Conservation (phyloP, 192 early-diverging fungal genomes). For the Thoreauomyces humboldtii region DNA sequence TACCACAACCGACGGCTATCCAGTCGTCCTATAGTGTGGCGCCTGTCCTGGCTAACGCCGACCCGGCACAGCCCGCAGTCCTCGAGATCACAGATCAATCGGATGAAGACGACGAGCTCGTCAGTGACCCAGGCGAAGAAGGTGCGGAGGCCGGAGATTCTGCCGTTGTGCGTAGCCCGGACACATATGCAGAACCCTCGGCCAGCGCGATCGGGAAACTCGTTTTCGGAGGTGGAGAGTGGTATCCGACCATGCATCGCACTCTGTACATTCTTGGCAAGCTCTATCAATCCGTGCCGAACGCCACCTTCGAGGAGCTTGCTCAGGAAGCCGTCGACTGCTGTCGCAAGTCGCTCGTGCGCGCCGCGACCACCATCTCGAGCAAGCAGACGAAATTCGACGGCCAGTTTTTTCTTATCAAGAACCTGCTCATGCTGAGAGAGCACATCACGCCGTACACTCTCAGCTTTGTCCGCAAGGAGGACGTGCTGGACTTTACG, state of each 20-base stretch:
- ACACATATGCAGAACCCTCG: constrained; percentile 12
- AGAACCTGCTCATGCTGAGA: constrained; percentile 79
- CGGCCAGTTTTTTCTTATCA: constrained; percentile 79
- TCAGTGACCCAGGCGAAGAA: neutral
- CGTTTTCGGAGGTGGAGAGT: constrained; percentile 64
- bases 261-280: constrained; percentile 80
- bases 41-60: constrained; percentile 20
- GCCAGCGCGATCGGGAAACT: constrained; percentile 36
- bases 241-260: constrained; percentile 79
- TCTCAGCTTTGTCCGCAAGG: constrained; percentile 68
- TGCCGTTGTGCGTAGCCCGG: neutral
- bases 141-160: constrained; percentile 5
- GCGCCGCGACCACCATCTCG: constrained; percentile 48
- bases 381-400: constrained; percentile 58
- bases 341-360: constrained; percentile 60
- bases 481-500: constrained; percentile 63
- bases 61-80: constrained; percentile 14
- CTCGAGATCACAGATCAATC: constrained; percentile 6
- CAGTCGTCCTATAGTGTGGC: constrained; percentile 20
- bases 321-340: constrained; percentile 78
- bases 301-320: constrained; percentile 78
- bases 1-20: constrained; percentile 33
- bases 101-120: constrained; percentile 9
- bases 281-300: constrained; percentile 70
- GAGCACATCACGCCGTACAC: constrained; percentile 80